A percentile compares a stretch with the other conserved stretches of the same genome.
Conservation (phyloP, 305 asterid species). For the Caryopteris hybrid region DNA sequence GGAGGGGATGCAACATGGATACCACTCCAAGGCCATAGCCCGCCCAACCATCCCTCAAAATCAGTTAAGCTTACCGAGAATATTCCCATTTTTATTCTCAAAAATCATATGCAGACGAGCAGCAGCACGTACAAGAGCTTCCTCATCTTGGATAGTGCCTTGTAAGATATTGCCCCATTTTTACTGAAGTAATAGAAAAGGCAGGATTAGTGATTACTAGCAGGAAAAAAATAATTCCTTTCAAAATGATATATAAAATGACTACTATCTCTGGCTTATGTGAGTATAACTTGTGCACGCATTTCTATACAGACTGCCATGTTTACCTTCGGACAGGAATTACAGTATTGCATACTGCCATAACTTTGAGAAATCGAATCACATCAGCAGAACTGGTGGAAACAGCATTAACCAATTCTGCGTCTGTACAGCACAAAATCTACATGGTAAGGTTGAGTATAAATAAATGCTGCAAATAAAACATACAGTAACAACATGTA, state of each 20-base stretch:
- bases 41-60: slow-evolving; percentile 11
- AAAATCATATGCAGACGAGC: slow-evolving; percentile 77
- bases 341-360: slow-evolving; percentile 95
- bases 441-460: slow-evolving; percentile 14
- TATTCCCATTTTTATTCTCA: slow-evolving; percentile 57
- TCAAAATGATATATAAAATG: slow-evolving; percentile 1
- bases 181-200: slow-evolving; percentile 41
- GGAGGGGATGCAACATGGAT: too few species aligned
- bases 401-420: slow-evolving; percentile 59
- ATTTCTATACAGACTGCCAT: slow-evolving; percentile 16
- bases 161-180: slow-evolving; percentile 65
- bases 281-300: slow-evolving; percentile 17
- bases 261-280: not conserved
- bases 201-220: slow-evolving; percentile 12
- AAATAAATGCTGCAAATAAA: not conserved
- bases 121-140: slow-evolving; percentile 97
- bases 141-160: slow-evolving; percentile 99
- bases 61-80: slow-evolving; percentile 53
- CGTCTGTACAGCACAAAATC: slow-evolving; percentile 44
- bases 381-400: slow-evolving; percentile 68
- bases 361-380: slow-evolving; percentile 71
- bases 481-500: not conserved
- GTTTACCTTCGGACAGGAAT: slow-evolving; percentile 82
- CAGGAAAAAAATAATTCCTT: slow-evolving; percentile 15
- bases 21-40: not conserved